Base-by-base conservation (phyloP, 2,329 filamentous ascomycete species). In the Akanthomyces lecanii region DNA sequence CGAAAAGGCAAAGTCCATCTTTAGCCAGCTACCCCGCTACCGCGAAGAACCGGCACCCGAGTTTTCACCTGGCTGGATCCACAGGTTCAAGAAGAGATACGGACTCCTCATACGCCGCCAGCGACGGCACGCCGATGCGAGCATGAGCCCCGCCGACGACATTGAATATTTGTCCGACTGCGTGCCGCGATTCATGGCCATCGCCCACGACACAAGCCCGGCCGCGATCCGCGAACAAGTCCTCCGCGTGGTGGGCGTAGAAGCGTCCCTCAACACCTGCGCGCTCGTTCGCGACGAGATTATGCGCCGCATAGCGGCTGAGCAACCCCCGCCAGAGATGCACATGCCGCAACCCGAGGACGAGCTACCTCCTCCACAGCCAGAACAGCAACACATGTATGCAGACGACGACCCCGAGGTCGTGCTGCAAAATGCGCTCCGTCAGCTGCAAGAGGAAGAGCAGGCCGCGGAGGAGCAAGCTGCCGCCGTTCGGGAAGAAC, bases 21-120 rank as follows among this genome's bases (percentile, higher is more conserved):
- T 86, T 71, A 75, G 75, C 50, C 80, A 84, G 68, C 75, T 87
- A 33, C 83, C 84, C 18, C 82, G 83, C 21, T 86, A 87, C 72
- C 85, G 83, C 70, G 84, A 84, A 66, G 83, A 86, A 70, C 73
- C 74, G n/a, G 76, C 84, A 1, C 84, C 84, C 53, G 84, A 87
- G 71, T 87, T 87, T 71, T 86, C 83, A 0, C 84, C 84, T 0
- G 84, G 84, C 47, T 87, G 84, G 84, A 86, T 87, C 63, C 84
- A 87, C 67, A 79, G 84, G 42, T 87, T 87, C 75, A 87, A 87
- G 74, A 86, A 86, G 71, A 79, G 84, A 12, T 87, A 87, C 64
- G 83, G 84, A 0, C 76, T 87, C 18, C 75, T 87, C 21, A 80
- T 86, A 53, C 72, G 83, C 42, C 81, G 84, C 58, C 83, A 85